Percentiles rank a stretch among this genome's conserved stretches.
phyloP scores from a whole-genome alignment of 345 rosid genomes.

The Corymbia maculata region DNA sequence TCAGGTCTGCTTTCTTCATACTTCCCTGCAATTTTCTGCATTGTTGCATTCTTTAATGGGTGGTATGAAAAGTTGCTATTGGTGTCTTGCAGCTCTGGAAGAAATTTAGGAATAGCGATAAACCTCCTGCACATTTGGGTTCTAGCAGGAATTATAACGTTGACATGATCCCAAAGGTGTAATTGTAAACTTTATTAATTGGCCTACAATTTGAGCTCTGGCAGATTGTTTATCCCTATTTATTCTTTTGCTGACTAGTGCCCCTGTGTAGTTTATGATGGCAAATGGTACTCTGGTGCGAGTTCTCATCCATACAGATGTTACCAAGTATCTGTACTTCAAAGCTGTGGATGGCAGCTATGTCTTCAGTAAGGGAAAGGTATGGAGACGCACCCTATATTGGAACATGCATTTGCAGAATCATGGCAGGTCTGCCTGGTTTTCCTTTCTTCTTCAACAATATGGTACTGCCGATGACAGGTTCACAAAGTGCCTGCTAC shows the following conservation, averaged over 20 bases:
- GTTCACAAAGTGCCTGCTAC: slow-evolving; percentile 96
- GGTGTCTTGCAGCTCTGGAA: slow-evolving; percentile 68
- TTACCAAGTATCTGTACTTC: slow-evolving; percentile 84
- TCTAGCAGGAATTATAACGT: slow-evolving; percentile 94
- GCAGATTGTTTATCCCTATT: background rate
- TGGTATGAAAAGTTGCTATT: background rate
- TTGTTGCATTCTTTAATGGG: background rate
- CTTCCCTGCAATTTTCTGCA: background rate
- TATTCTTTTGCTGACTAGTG: background rate
- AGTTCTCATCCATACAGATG: slow-evolving; percentile 94
- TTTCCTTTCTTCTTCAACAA: background rate
- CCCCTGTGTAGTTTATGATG: slow-evolving; percentile 72
- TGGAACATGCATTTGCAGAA: background rate
- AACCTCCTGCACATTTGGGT: slow-evolving; percentile 91
- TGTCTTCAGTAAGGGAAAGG: slow-evolving; percentile 92
- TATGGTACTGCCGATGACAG: slow-evolving; percentile 15
- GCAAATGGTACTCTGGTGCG: slow-evolving; percentile 98
- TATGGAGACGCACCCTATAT: slow-evolving; percentile 5
- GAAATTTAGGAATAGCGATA: slow-evolving; percentile 79
- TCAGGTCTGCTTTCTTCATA: slow-evolving; percentile 43
- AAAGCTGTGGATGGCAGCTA: slow-evolving; percentile 98
- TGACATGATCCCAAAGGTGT: slow-evolving; percentile 97
- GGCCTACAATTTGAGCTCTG: background rate
- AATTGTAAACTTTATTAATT: background rate
- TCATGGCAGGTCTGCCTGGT: background rate